phyloP scores from a whole-genome alignment of 352 stramenopile genomes.

The Albugo laibachii region DNA sequence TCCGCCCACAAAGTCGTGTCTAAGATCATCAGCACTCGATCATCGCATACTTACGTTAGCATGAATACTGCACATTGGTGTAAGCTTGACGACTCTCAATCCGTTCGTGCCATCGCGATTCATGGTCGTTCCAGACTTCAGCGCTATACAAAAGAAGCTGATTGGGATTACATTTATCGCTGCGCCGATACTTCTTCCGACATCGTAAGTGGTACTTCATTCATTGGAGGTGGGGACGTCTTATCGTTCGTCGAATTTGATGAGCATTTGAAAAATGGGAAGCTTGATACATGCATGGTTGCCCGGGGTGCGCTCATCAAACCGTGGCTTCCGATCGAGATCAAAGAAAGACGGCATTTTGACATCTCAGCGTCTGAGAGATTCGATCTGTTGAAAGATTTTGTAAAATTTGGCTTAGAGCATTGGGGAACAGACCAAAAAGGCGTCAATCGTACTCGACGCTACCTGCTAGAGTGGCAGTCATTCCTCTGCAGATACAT shows the following conservation, averaged over 20 bases:
- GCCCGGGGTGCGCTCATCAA: slow-evolving; percentile 94
- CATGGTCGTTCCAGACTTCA: slow-evolving; percentile 94
- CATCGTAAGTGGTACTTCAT: slow-evolving; percentile 20
- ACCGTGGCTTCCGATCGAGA: slow-evolving; percentile 97
- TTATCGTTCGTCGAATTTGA: slow-evolving; percentile 74
- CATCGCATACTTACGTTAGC: slow-evolving; percentile 53
- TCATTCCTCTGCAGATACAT: slow-evolving; percentile 97
- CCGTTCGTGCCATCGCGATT: slow-evolving; percentile 66
- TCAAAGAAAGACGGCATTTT: slow-evolving; percentile 94
- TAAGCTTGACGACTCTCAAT: slow-evolving; percentile 36
- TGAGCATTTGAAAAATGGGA: slow-evolving; percentile 56
- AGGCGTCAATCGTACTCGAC: slow-evolving; percentile 93
- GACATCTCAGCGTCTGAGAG: slow-evolving; percentile 94
- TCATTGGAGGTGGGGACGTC: slow-evolving; percentile 87
- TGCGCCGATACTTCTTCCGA: slow-evolving; percentile 53
- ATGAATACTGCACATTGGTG: slow-evolving; percentile 51
- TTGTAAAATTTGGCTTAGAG: slow-evolving; percentile 94
- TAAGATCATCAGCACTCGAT: slow-evolving; percentile 69
- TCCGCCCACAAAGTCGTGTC: slow-evolving; percentile 86
- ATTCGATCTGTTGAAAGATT: slow-evolving; percentile 94
- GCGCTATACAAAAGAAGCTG: slow-evolving; percentile 93
- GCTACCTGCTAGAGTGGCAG: slow-evolving; percentile 98
- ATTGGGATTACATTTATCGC: slow-evolving; percentile 96
- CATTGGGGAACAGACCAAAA: slow-evolving; percentile 98
- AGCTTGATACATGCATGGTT: slow-evolving; percentile 81